Base-by-base conservation (phyloP, 2,329 filamentous ascomycete species). In the Microsporum audouinii region DNA sequence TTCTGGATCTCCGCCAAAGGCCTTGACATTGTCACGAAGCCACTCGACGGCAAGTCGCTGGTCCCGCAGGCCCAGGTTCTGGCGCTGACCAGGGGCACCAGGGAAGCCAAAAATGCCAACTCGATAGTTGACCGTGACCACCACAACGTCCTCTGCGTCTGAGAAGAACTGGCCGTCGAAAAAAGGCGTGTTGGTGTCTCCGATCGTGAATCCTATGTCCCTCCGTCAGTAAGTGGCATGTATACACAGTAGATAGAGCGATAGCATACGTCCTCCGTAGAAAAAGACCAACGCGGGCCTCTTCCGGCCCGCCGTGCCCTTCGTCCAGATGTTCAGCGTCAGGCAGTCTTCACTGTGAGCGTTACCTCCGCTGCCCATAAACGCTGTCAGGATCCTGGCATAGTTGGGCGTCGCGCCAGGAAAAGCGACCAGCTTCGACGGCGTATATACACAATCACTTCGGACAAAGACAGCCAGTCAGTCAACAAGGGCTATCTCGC, bases 121-220 rank as follows among this genome's bases (percentile, higher is more conserved):
- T 38, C 72, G 75, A 59, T 80, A 80, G 14, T 78, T 79, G 23
- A 80, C 71, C 0, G 77, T 71, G 0, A 77, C 73, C 1, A 77
- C 71, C n/a, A 78, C 69, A 12, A 75, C 67, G 58, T 75, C 71
- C 49, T 73, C 69, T 27, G 71, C 68, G 47, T 68, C 71, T 14
- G 73, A 72, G 29, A 75, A 70, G 47, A 69, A 70, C 10, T 70
- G 67, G 1, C 73, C 73, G 34, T 75, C 72, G 58, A 74, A 74
- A 14, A 38, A 38, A n/a, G 49, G 58, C 4, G 49, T 55, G 33
- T 55, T 55, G 33, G 31, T 55, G 33, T 60, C 58, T 6, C 58
- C 58, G 43, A 45, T 47, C 5, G 58, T 41, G 36, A 55, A 55
- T 55, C 58, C 58, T 60, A 29, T 47, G 6, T 49, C 39, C 5